Conservation (phyloP, 495 filamentous ascomycete species). For the Daldinia concentrica region DNA sequence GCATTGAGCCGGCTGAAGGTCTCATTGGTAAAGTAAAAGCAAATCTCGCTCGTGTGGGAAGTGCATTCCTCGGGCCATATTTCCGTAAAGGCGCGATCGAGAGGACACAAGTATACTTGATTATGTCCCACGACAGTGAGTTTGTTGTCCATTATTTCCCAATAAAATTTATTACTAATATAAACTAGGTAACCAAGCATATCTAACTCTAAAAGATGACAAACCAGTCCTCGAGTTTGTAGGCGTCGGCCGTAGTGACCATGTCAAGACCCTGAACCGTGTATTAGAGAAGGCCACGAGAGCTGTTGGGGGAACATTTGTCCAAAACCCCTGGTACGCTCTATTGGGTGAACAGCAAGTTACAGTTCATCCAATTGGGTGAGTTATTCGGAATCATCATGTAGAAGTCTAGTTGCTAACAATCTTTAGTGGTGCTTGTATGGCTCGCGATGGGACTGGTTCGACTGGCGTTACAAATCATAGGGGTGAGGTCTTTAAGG, state of each 20-base stretch:
- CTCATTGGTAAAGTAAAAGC: constrained; percentile 55
- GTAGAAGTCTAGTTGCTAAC: constrained; percentile 11
- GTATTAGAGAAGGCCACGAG: constrained; percentile 62
- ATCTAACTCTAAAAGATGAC: constrained; percentile 66
- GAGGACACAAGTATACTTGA: constrained; percentile 71
- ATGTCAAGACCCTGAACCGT: constrained; percentile 63
- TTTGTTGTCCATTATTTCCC: background rate
- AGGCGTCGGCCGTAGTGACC: constrained; percentile 63
- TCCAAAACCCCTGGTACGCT: constrained; percentile 65
- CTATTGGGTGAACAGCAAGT: constrained; percentile 65
- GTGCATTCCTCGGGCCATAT: constrained; percentile 66
- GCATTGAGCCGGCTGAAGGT: constrained; percentile 52
- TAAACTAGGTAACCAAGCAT: constrained; percentile 63
- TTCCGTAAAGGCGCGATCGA: constrained; percentile 62
- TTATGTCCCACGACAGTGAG: constrained; percentile 74
- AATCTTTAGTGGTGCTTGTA: constrained; percentile 62
- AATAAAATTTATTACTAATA: constrained; percentile 7
- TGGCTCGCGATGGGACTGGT: constrained; percentile 67
- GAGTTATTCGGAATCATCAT: constrained; percentile 29
- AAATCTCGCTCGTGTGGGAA: constrained; percentile 59
- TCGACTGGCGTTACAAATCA: constrained; percentile 70
- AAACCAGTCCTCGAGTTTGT: constrained; percentile 67
- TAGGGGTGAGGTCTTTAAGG: constrained; percentile 66
- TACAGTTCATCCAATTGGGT: constrained; percentile 75
- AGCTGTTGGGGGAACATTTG: constrained; percentile 66